Evolutionary conservation across 176 grass and related monocot species (phyloP).

Genomic region (Triticum monococcum): DNA sequence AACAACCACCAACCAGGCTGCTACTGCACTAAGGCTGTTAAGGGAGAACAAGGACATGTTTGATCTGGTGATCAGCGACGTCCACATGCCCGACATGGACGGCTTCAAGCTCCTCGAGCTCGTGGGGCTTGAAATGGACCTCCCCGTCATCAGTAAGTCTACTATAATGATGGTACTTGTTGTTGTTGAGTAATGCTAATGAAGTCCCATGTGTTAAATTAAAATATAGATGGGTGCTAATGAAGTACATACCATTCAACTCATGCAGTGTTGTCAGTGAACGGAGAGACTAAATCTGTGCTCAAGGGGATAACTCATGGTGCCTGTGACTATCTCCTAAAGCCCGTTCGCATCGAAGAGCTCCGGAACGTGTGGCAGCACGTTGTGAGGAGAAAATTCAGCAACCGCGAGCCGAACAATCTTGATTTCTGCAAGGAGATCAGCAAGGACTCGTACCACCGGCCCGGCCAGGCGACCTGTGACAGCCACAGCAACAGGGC

Average conservation of each 20-base stretch:
- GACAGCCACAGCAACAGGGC: conserved; percentile 3
- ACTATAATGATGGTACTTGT: neutral
- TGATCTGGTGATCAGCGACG: conserved; percentile 92
- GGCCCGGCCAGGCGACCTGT: conserved; percentile 7
- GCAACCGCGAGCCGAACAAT: conserved; percentile 16
- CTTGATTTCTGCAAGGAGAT: conserved; percentile 36
- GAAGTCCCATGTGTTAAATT: neutral
- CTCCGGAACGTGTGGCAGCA: conserved; percentile 86
- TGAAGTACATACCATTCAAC: neutral
- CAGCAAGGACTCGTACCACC: conserved; percentile 39
- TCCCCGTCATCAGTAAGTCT: conserved; percentile 32
- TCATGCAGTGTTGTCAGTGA: conserved; percentile 72
- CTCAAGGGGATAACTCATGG: conserved; percentile 85
- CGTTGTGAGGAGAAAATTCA: conserved; percentile 64
- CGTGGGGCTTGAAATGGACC: conserved; percentile 88
- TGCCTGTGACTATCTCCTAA: conserved; percentile 86
- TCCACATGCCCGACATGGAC: conserved; percentile 82
- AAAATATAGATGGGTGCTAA: conserved; percentile 17
- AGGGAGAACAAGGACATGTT: conserved; percentile 78
- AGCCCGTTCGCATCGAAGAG: conserved; percentile 71
- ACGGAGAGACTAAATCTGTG: conserved; percentile 67
- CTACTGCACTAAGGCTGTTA: conserved; percentile 60
- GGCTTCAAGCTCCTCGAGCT: conserved; percentile 87
- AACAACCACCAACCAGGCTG: conserved; percentile 67
- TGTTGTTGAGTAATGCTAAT: neutral